Percentiles rank a stretch among this genome's conserved stretches.
These are phyloP conservation scores for Luzula sylvatica DNA, from an alignment of 176 grass and related monocot genomes.

Conservation along the genomic window DNA sequence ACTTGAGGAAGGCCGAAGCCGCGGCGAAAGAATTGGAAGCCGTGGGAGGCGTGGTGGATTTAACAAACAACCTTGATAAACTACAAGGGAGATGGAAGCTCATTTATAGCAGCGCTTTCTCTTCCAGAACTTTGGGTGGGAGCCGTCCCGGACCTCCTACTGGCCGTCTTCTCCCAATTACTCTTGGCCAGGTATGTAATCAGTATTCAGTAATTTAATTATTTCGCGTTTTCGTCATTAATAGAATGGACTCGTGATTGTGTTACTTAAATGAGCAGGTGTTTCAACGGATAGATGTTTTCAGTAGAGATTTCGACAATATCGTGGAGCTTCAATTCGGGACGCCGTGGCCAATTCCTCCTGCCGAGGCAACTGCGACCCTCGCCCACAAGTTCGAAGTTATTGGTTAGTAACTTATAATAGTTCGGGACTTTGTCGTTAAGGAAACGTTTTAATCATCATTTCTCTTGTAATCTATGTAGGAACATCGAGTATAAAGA, in stretches of 20 bases:
- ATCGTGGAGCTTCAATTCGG: slow-evolving; percentile 78
- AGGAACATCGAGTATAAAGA: slow-evolving; percentile 61
- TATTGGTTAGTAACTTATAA: slow-evolving; percentile 51
- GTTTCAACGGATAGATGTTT: slow-evolving; percentile 72
- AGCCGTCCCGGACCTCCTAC: slow-evolving; percentile 78
- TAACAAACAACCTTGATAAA: slow-evolving; percentile 40
- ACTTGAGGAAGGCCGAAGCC: slow-evolving; percentile 55
- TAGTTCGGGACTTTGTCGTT: too few species aligned
- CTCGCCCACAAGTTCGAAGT: slow-evolving; percentile 76
- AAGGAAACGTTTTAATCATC: too few species aligned
- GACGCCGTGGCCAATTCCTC: slow-evolving; percentile 75
- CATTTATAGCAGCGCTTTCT: slow-evolving; percentile 92
- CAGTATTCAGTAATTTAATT: background rate
- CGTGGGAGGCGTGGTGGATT: slow-evolving; percentile 34
- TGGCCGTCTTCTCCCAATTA: slow-evolving; percentile 62
- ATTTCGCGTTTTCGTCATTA: too few species aligned
- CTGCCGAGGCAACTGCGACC: slow-evolving; percentile 44
- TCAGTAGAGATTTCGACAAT: slow-evolving; percentile 80
- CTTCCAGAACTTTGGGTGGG: slow-evolving; percentile 65
- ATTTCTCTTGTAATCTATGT: background rate
- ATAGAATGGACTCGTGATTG: background rate
- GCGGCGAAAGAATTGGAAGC: slow-evolving; percentile 60
- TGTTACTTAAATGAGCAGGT: slow-evolving; percentile 31
- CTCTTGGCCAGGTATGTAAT: slow-evolving; percentile 48
- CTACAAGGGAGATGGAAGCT: slow-evolving; percentile 85